Evolutionary conservation across 2,329 filamentous ascomycete species (phyloP).

Genomic region (Dendryphion nanum): DNA sequence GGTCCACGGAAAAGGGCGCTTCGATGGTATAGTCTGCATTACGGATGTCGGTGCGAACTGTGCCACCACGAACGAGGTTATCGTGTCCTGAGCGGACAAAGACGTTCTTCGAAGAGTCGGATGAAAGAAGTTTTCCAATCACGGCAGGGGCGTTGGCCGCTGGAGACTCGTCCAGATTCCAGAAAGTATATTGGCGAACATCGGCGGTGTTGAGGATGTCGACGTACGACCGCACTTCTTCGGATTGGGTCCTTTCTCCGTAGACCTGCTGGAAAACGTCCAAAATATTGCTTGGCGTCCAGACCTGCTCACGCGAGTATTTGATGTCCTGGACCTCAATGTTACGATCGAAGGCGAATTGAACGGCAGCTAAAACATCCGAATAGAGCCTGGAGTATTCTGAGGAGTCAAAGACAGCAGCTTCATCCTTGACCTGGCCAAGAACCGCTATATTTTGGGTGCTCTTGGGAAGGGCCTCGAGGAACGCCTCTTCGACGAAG

Average conservation of each 20-base stretch:
- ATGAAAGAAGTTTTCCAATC: slow-evolving; percentile 59
- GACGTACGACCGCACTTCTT: slow-evolving; percentile 45
- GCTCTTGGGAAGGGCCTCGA: slow-evolving; percentile 74
- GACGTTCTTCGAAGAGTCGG: slow-evolving; percentile 61
- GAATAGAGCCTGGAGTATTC: slow-evolving; percentile 83
- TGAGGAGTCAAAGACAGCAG: slow-evolving; percentile 70
- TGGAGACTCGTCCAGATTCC: slow-evolving; percentile 78
- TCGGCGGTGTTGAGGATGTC: slow-evolving; percentile 54
- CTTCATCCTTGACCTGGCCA: slow-evolving; percentile 77
- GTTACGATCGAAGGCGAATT: slow-evolving; percentile 61
- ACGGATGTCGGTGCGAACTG: slow-evolving; percentile 80
- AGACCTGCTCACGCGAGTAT: slow-evolving; percentile 72
- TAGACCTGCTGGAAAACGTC: slow-evolving; percentile 48
- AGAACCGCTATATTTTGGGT: slow-evolving; percentile 77
- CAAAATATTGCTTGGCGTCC: slow-evolving; percentile 57
- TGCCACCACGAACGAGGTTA: slow-evolving; percentile 69
- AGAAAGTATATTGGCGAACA: slow-evolving; percentile 87
- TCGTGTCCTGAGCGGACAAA: slow-evolving; percentile 60
- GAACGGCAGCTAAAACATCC: slow-evolving; percentile 83
- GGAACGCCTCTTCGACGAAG: slow-evolving; percentile 91
- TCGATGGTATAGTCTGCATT: slow-evolving; percentile 80
- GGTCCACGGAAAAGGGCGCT: slow-evolving; percentile 75
- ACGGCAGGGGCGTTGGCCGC: slow-evolving; percentile 64
- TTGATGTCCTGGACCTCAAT: slow-evolving; percentile 80
- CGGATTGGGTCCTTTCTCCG: slow-evolving; percentile 41